Conservation (phyloP, 2,329 filamentous ascomycete species). For the Penicillium palitans region DNA sequence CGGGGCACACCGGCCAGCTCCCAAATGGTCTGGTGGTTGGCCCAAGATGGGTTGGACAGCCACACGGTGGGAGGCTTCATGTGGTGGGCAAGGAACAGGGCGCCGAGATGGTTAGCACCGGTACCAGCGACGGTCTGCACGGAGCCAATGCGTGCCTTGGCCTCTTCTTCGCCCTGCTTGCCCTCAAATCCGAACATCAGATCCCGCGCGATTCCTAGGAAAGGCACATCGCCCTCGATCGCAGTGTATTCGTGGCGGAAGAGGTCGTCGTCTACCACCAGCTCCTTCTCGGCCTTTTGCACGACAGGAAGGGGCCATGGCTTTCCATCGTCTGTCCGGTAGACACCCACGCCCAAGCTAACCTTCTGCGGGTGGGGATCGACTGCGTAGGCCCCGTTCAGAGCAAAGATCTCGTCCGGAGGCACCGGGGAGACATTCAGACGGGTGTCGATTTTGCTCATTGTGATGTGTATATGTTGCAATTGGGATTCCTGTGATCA, state of each 20-base stretch:
- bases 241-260: conserved; percentile 97
- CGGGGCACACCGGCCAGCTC: conserved; percentile 69
- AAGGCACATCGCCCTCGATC: conserved; percentile 79
- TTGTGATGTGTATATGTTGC: conserved; percentile 16
- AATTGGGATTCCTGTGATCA: background rate
- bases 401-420: conserved; percentile 85
- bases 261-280: conserved; percentile 78
- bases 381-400: conserved; percentile 79
- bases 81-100: conserved; percentile 86
- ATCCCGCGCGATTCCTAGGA: conserved; percentile 84
- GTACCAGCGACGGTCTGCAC: conserved; percentile 95
- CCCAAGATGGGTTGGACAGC: conserved; percentile 94
- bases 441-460: conserved; percentile 42
- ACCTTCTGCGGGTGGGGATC: conserved; percentile 75
- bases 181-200: conserved; percentile 69
- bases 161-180: conserved; percentile 45
- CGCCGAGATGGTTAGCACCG: conserved; percentile 88
- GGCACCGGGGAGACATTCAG: conserved; percentile 71
- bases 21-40: conserved; percentile 97
- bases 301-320: conserved; percentile 95
- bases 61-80: conserved; percentile 74
- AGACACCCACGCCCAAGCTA: conserved; percentile 86
- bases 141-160: conserved; percentile 59
- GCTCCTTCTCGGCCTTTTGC: conserved; percentile 72
- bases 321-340: conserved; percentile 88